phyloP scores from a whole-genome alignment of 2,329 filamentous ascomycete genomes.

The Fusarium devonianum region DNA sequence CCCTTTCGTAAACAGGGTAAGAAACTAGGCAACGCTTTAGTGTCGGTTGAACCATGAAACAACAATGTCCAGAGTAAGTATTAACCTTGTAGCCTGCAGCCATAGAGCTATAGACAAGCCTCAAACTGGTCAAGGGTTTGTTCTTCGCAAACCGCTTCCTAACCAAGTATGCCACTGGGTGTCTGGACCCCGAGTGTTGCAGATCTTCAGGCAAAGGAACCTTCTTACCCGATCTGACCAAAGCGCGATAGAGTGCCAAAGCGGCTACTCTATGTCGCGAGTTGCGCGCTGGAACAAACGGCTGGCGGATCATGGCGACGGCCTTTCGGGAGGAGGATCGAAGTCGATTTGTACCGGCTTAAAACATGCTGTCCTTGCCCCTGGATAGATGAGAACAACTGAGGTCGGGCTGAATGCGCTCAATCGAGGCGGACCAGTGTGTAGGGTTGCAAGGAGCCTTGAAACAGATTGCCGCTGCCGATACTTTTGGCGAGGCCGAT shows the following conservation, averaged over 20 bases:
- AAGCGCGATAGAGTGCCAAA: slow-evolving; percentile 75
- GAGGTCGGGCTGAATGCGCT: neutral
- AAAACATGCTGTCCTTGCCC: slow-evolving; percentile 18
- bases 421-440: neutral
- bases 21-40: slow-evolving; percentile 45
- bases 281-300: slow-evolving; percentile 57
- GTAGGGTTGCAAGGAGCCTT: neutral
- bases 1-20: slow-evolving; percentile 51
- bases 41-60: neutral
- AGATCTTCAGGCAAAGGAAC: slow-evolving; percentile 60
- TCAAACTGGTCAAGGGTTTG: slow-evolving; percentile 61
- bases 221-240: slow-evolving; percentile 64
- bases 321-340: neutral
- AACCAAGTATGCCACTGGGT: slow-evolving; percentile 65
- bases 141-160: slow-evolving; percentile 70
- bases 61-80: neutral
- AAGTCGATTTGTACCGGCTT: neutral
- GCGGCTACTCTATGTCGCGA: slow-evolving; percentile 64
- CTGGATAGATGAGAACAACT: too few relatives aligned
- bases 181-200: slow-evolving; percentile 35
- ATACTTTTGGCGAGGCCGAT: neutral
- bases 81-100: slow-evolving; percentile 71
- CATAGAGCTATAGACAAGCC: slow-evolving; percentile 68
- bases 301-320: slow-evolving; percentile 41
- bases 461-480: neutral